Evolutionary conservation across 2,329 filamentous ascomycete genomes (phyloP), one percentile per base, ranked within the genome.

Genomic region (Verticillium nubilum): DNA sequence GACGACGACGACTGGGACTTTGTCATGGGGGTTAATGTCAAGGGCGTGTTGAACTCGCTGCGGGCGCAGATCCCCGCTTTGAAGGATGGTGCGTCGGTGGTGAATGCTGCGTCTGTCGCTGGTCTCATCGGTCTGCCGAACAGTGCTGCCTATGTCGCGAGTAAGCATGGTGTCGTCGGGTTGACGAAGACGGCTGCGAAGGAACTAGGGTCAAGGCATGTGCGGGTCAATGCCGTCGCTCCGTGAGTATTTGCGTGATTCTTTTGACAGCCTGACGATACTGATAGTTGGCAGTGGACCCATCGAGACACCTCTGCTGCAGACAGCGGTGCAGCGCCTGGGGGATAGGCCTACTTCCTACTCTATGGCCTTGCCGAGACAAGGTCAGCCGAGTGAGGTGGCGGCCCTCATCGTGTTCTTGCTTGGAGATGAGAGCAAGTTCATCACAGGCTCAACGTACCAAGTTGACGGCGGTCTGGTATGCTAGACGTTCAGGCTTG

Each of bases 1-100:
- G 69, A 68, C 0, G 72, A 78, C 23, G 70, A 75, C 1, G 70
- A 76, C 25, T 82, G 76, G 76, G 72, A 76, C 47, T 67, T 68
- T 28, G 68, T 77, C 17, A 66, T 81, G 58, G 64, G 67, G 1
- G 75, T 82, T 10, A 82, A 83, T 64, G 60, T 76, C 7, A 73
- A 67, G 7, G 81, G 82, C 5, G 68, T 79, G 28, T 79, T 83
- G 68, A 77, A 81, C 56, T 82, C 79, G 60, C 61, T 85, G 60
- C 70, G 79, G 17, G 77, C 78, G n/a, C 67, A 85, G 65, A 60
- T 85, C 12, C 71, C 68, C 15, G 69, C 70, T 1, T 76, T 83
- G 58, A 65, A 63, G 28, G 67, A 70, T 7, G 64, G 70, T 13
- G 78, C 74, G 0, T 76, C 75, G 63, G 77, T 82, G 54, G 79